Evolutionary conservation across 148 eudicot genomes (phyloP), one percentile per base, ranked within the genome.

Genomic region (Silene uniflora): DNA sequence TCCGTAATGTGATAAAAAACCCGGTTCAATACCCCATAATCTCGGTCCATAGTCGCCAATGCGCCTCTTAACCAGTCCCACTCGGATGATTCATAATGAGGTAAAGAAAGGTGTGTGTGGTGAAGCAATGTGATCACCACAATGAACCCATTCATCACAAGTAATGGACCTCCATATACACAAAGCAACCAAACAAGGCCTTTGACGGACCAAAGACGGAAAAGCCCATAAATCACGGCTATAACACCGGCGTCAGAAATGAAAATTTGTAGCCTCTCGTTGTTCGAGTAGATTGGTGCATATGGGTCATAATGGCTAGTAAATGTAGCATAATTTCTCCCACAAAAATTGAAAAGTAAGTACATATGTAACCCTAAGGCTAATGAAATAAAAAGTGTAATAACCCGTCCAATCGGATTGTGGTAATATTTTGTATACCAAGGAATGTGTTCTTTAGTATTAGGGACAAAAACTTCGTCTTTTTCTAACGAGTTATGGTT

Each of bases 51-150:
- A 0, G 98, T 93, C 0, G 98, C 86, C 56, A 93, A 71, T 16
- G 91, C 98, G 1, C 98, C 98, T 60, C 91, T 82, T 35, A 93
- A 66, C 96, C 96, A 93, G 17, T 93, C 93, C 98, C 98, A 93
- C 27, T 93, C 98, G 0, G 96, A 85, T 0, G 93, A 80, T 39
- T 91, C 90, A 3, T 93, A 93, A 75, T 89, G 98, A 12, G 98
- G 98, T 75, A 93, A 69, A 1, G 92, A 71, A 58, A 92, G 90
- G 85, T 91, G 98, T 2, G 96, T 93, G 69, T 91, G 98, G 76
- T 91, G 96, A 58, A 93, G 79, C 73, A 75, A 89, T 0, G 98
- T 91, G 69, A 93, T 93, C 65, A 89, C 62, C 29, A 91, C 96
- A 0, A 93, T 90, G 46, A 89, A 89, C n/a, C 85, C 98, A 46